Evolutionary conservation across 2,329 filamentous ascomycete genomes (phyloP).

Genomic region (Knufia petricola): DNA sequence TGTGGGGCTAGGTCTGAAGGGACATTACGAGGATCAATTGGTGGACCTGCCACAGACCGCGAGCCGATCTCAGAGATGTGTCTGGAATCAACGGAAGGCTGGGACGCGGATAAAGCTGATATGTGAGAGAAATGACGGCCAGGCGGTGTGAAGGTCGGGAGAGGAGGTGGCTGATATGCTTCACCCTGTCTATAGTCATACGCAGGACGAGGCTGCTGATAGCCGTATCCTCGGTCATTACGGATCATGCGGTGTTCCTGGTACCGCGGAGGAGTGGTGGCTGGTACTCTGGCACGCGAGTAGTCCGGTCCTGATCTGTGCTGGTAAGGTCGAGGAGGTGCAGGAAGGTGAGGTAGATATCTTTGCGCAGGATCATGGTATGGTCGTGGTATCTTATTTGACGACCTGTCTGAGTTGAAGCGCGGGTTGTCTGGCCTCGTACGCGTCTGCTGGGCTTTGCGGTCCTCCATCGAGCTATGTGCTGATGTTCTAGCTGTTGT

Average conservation of each 20-base stretch:
- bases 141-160: background rate
- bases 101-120: conserved; percentile 2
- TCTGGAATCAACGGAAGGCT: background rate
- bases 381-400: background rate
- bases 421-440: background rate
- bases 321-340: background rate
- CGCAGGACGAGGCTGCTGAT: background rate
- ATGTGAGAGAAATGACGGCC: conserved; percentile 5
- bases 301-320: background rate
- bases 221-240: background rate
- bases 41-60: background rate
- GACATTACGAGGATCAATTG: background rate
- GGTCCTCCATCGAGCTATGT: conserved; percentile 1
- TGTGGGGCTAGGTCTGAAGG: background rate
- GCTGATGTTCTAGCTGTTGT: background rate
- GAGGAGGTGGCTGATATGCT: background rate
- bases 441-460: background rate
- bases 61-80: conserved; percentile 2
- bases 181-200: background rate
- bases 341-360: background rate
- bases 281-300: background rate
- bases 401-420: background rate
- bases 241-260: background rate
- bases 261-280: background rate
- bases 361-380: background rate